Conservation (phyloP, 202 grass and related monocot genomes). For the Musa balbisiana region DNA sequence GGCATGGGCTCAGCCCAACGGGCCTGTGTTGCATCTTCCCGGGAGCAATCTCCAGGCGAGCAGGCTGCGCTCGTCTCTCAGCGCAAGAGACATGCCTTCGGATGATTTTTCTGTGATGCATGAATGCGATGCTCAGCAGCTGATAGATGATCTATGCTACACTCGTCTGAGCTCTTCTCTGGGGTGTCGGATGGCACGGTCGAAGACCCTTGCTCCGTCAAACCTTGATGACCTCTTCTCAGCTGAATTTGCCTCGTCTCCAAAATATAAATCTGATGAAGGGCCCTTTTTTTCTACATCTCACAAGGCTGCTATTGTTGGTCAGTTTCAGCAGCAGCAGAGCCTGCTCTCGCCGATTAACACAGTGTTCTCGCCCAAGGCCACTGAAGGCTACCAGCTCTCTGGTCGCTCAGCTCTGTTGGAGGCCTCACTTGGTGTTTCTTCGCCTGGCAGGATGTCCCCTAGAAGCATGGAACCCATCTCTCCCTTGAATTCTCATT, state of each 20-base stretch:
- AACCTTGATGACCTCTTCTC: constrained; percentile 78
- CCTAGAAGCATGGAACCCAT: constrained; percentile 47
- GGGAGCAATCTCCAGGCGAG: constrained; percentile 65
- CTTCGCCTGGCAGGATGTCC: constrained; percentile 23
- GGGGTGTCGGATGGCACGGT: constrained; percentile 24
- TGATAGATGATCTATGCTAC: constrained; percentile 7
- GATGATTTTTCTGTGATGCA: constrained; percentile 43
- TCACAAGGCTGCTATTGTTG: constrained; percentile 44
- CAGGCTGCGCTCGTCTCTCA: constrained; percentile 57
- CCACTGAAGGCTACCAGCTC: neutral
- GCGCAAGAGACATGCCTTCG: constrained; percentile 51
- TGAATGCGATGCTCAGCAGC: constrained; percentile 35
- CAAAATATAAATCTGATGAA: constrained; percentile 33
- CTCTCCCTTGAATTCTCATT: constrained; percentile 58
- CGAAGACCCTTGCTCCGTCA: constrained; percentile 40
- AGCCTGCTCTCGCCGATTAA: constrained; percentile 49
- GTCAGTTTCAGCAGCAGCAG: constrained; percentile 75
- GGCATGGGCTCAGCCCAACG: constrained; percentile 46
- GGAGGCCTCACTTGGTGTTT: constrained; percentile 22
- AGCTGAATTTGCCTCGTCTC: constrained; percentile 48
- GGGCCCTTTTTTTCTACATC: constrained; percentile 50
- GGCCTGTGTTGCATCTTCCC: constrained; percentile 51
- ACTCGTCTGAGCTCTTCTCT: constrained; percentile 26
- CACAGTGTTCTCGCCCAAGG: constrained; percentile 24
- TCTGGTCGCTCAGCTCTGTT: constrained; percentile 9